Evolutionary conservation across 371 early-diverging fungal species (phyloP).

Genomic region (Lichtheimia ramosa): DNA sequence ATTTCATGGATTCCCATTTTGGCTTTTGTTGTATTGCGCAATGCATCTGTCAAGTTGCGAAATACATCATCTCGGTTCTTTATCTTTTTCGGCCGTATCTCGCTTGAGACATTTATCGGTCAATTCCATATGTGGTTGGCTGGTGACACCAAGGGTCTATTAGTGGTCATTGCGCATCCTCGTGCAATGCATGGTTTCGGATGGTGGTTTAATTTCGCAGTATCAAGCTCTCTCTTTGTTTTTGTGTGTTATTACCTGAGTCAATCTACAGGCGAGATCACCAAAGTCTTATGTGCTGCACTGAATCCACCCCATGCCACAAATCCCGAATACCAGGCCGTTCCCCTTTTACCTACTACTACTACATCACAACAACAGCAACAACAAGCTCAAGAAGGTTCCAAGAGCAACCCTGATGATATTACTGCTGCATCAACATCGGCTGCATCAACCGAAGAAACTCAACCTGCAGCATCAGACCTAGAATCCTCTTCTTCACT

Average conservation of each 20-base stretch:
- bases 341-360: conserved; percentile 27
- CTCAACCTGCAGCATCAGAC: neutral
- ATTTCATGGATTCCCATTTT: conserved; percentile 64
- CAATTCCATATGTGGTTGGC: conserved; percentile 83
- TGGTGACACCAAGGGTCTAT: conserved; percentile 69
- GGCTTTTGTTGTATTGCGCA: conserved; percentile 66
- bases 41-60: conserved; percentile 51
- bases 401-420: conserved; percentile 1
- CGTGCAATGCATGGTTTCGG: conserved; percentile 31
- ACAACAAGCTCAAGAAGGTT: neutral
- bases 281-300: conserved; percentile 36
- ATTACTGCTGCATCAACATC: neutral
- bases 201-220: conserved; percentile 58
- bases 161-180: conserved; percentile 44
- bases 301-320: conserved; percentile 1
- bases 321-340: conserved; percentile 20
- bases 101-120: conserved; percentile 76
- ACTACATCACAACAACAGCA: neutral
- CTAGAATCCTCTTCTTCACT: neutral
- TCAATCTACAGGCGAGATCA: conserved; percentile 51
- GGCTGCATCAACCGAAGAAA: conserved; percentile 4
- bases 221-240: conserved; percentile 56
- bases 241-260: conserved; percentile 55
- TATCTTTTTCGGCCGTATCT: conserved; percentile 62
- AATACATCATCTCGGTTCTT: conserved; percentile 55